A percentile compares a stretch with the other conserved stretches of the same genome.
phyloP scores from a whole-genome alignment of 768 basidiomycete species.

The Amanita jacksonii region DNA sequence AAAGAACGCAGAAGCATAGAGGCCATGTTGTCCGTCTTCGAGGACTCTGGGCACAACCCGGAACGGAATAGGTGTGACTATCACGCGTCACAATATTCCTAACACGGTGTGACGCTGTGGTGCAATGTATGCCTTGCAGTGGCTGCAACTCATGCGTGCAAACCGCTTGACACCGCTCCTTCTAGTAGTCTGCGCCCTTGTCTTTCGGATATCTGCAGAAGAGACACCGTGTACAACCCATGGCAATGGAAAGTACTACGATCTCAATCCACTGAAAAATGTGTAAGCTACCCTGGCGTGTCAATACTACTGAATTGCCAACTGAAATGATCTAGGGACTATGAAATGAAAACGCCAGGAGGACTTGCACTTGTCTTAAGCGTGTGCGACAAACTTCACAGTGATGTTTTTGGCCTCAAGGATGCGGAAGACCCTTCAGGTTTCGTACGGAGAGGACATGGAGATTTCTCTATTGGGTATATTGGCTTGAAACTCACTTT shows the following conservation, averaged over 20 bases:
- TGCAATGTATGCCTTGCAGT: too few species aligned
- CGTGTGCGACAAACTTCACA: slow-evolving; percentile 47
- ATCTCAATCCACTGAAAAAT: slow-evolving; percentile 52
- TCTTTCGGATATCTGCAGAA: slow-evolving; percentile 16
- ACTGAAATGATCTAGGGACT: slow-evolving; percentile 45
- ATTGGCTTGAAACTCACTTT: slow-evolving; percentile 11
- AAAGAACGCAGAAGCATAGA: slow-evolving; percentile 56
- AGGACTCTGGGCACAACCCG: slow-evolving; percentile 21
- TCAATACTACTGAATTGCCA: slow-evolving; percentile 7
- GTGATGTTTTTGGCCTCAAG: slow-evolving; percentile 50
- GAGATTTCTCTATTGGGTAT: slow-evolving; percentile 70
- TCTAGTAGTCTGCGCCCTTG: slow-evolving; percentile 8
- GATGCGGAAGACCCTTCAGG: slow-evolving; percentile 48
- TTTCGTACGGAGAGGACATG: slow-evolving; percentile 48
- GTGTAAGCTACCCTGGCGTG: slow-evolving; percentile 30
- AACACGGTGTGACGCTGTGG: slow-evolving; percentile 16
- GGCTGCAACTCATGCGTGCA: too few species aligned
- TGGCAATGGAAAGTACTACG: slow-evolving; percentile 50
- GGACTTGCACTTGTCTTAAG: slow-evolving; percentile 48
- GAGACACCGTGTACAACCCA: slow-evolving; percentile 58
- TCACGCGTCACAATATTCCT: neutral
- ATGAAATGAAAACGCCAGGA: slow-evolving; percentile 38
- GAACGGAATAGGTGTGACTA: slow-evolving; percentile 26
- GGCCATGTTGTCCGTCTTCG: slow-evolving; percentile 40
- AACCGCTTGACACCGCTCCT: slow-evolving; percentile 5